Percentiles rank a stretch among this genome's conserved stretches.
Evolutionary conservation across 2,329 filamentous ascomycete genomes (phyloP).

Genomic region (Arthrobotrys megalospora): DNA sequence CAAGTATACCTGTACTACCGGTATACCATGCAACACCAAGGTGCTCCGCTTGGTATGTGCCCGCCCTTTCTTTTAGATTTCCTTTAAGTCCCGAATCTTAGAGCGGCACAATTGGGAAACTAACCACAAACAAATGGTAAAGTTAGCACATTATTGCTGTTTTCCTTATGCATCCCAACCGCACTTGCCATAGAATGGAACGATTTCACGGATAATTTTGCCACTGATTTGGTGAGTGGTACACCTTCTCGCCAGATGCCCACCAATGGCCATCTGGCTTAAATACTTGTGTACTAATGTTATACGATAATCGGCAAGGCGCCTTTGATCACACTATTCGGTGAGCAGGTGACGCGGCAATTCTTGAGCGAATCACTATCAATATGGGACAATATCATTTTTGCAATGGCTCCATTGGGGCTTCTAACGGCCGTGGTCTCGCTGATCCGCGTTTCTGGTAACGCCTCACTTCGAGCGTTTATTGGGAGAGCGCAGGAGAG

Average conservation of each 20-base stretch:
- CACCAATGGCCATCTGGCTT: neutral
- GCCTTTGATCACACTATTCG: constrained; percentile 64
- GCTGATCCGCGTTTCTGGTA: constrained; percentile 65
- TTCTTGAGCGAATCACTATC: constrained; percentile 65
- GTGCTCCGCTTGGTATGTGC: too few relatives aligned
- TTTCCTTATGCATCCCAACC: neutral
- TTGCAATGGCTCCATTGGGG: constrained; percentile 63
- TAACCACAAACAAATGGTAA: neutral
- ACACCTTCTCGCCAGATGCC: too few relatives aligned
- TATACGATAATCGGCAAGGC: constrained; percentile 37
- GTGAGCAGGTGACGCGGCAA: constrained; percentile 66
- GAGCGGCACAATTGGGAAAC: too few relatives aligned
- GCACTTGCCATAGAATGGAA: constrained; percentile 26
- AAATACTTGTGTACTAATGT: neutral
- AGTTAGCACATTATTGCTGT: neutral
- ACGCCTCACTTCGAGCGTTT: constrained; percentile 65
- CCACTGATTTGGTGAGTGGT: constrained; percentile 26
- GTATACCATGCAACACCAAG: too few relatives aligned
- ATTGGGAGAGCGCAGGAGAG: constrained; percentile 65
- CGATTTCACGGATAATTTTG: constrained; percentile 37
- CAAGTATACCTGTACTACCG: too few relatives aligned
- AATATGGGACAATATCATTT: constrained; percentile 60
- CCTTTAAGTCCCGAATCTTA: too few relatives aligned
- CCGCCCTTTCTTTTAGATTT: too few relatives aligned
- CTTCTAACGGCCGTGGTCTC: constrained; percentile 67